These are phyloP conservation scores for Geotrichum restrictum DNA, from an alignment of 1,139 yeast genomes.

Conservation along the genomic window DNA sequence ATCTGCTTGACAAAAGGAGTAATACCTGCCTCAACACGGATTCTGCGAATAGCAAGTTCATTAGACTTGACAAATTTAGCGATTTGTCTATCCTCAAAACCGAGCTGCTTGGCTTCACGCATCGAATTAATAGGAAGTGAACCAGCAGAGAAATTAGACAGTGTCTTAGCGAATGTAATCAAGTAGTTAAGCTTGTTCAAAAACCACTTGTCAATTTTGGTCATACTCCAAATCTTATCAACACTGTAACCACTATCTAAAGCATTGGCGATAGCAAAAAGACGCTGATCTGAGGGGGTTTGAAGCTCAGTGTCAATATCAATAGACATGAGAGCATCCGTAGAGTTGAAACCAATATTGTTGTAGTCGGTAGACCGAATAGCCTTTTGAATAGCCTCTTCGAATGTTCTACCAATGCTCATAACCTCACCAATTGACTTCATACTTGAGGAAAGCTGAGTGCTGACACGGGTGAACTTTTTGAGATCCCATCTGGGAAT, in stretches of 20 bases:
- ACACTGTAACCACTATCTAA: constrained; percentile 78
- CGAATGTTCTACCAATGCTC: constrained; percentile 98
- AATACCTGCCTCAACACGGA: constrained; percentile 48
- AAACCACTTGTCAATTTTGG: constrained; percentile 96
- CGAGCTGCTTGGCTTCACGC: constrained; percentile 88
- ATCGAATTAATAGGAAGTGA: constrained; percentile 56
- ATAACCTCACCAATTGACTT: constrained; percentile 98
- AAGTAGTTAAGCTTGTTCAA: constrained; percentile 75
- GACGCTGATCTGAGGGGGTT: constrained; percentile 94
- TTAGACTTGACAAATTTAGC: constrained; percentile 63
- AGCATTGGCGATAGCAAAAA: constrained; percentile 96
- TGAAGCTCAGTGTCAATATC: constrained; percentile 87
- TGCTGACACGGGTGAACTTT: constrained; percentile 90
- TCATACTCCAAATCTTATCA: constrained; percentile 82
- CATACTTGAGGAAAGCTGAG: constrained; percentile 94
- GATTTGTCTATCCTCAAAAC: constrained; percentile 93
- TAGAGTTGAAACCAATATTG: constrained; percentile 87
- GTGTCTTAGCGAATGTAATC: constrained; percentile 62
- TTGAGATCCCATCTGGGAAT: constrained; percentile 98
- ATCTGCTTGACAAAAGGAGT: constrained; percentile 93
- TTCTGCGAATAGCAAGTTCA: constrained; percentile 71
- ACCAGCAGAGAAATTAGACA: constrained; percentile 56
- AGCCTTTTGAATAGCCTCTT: constrained; percentile 98
- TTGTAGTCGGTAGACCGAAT: constrained; percentile 95
- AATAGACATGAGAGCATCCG: constrained; percentile 81